phyloP scores from a whole-genome alignment of 176 grass and related monocot species.

The Thalia dealbata region DNA sequence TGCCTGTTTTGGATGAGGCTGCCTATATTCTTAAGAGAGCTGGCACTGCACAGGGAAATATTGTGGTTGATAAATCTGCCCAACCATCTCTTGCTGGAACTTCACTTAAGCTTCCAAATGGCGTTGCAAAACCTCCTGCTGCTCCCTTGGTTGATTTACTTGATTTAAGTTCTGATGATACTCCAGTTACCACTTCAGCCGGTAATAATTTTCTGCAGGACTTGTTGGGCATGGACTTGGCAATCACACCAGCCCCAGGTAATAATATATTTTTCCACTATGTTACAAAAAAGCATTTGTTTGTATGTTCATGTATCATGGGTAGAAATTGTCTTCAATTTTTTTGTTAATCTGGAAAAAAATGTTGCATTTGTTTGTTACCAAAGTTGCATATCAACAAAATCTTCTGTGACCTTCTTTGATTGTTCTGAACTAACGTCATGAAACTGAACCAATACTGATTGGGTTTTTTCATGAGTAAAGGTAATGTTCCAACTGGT shows the following conservation, averaged over 20 bases:
- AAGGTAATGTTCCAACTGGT: conserved; percentile 34
- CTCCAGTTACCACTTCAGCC: conserved; percentile 34
- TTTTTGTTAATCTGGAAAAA: not conserved
- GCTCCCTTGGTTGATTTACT: conserved; percentile 70
- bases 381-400: not conserved
- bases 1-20: conserved; percentile 92
- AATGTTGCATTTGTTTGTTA: not conserved
- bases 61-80: conserved; percentile 45
- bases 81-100: conserved; percentile 31
- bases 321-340: too few relatives aligned
- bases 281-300: not conserved
- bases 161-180: conserved; percentile 80
- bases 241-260: conserved; percentile 61
- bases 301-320: too few relatives aligned
- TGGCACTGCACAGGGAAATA: conserved; percentile 40
- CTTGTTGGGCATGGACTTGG: conserved; percentile 65
- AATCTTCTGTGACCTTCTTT: not conserved
- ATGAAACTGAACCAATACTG: conserved; percentile 3
- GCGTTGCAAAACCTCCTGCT: conserved; percentile 64
- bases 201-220: conserved; percentile 73
- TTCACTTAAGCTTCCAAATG: conserved; percentile 72
- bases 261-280: conserved; percentile 15
- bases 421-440: not conserved
- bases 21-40: conserved; percentile 65
- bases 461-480: conserved; percentile 25